Percentiles rank a stretch among this genome's conserved stretches.
Evolutionary conservation across 2,329 filamentous ascomycete species (phyloP).

Genomic region (Monosporascus ibericus): DNA sequence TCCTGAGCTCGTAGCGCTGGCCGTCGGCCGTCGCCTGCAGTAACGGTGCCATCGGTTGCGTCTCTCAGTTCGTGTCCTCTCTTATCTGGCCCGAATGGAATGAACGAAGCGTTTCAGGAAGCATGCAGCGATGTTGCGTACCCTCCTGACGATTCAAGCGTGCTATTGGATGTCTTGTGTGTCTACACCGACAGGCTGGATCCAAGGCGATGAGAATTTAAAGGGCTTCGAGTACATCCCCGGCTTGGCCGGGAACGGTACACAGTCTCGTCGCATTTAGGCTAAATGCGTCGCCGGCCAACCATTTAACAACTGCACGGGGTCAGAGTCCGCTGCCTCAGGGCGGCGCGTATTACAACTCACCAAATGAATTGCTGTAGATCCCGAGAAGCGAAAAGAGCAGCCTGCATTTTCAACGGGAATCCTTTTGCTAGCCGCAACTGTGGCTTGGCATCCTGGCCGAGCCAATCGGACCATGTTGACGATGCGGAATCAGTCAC

Average conservation of each 20-base stretch:
- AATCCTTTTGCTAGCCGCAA: neutral
- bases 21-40: constrained; percentile 35
- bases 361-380: too few species aligned
- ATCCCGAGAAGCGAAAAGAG: too few species aligned
- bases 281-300: neutral
- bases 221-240: neutral
- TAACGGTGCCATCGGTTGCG: neutral
- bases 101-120: too few species aligned
- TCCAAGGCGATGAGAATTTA: neutral
- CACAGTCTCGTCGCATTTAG: neutral
- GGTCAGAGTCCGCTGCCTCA: neutral
- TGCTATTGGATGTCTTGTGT: neutral
- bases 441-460: neutral
- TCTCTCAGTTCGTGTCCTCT: neutral
- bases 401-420: too few species aligned
- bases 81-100: too few species aligned
- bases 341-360: too few species aligned
- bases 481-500: neutral
- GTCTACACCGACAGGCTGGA: neutral
- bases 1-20: constrained; percentile 48
- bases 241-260: neutral
- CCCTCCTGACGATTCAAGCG: neutral
- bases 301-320: neutral
- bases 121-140: neutral
- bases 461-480: neutral